These are phyloP conservation scores for Dactylonectria estremocensis DNA, from an alignment of 2,329 filamentous ascomycete genomes.

Conservation along the genomic window DNA sequence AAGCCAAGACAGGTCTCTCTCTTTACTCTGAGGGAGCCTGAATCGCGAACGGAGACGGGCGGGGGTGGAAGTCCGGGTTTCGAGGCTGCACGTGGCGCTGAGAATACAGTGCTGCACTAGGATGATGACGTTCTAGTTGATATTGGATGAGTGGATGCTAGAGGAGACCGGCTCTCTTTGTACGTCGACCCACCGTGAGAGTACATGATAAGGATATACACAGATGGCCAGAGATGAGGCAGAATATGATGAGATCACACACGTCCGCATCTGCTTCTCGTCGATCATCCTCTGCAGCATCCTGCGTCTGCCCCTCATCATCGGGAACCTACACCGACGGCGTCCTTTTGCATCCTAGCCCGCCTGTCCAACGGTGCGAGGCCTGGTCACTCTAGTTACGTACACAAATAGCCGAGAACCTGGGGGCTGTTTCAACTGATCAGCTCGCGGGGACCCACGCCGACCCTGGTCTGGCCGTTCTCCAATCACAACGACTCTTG, in stretches of 20 bases:
- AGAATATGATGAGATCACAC: background rate
- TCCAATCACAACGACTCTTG: background rate
- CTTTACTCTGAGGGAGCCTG: background rate
- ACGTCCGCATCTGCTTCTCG: background rate
- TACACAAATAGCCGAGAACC: background rate
- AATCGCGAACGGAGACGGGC: background rate
- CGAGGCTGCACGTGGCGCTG: background rate
- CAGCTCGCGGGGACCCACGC: slow-evolving; percentile 1
- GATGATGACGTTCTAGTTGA: background rate
- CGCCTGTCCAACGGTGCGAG: background rate
- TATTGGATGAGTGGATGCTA: background rate
- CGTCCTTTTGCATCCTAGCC: background rate
- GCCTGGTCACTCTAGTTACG: background rate
- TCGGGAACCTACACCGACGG: background rate
- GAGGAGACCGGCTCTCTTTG: background rate
- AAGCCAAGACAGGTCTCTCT: background rate
- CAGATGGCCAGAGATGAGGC: background rate
- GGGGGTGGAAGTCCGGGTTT: background rate
- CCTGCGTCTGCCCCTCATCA: background rate
- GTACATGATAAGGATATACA: background rate
- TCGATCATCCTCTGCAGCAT: background rate
- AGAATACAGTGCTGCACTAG: background rate
- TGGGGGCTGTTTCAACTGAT: background rate
- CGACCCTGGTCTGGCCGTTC: background rate
- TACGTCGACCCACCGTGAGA: background rate